Evolutionary conservation across 306 rosid genomes (phyloP).

Genomic region (Gillenia trifoliata): DNA sequence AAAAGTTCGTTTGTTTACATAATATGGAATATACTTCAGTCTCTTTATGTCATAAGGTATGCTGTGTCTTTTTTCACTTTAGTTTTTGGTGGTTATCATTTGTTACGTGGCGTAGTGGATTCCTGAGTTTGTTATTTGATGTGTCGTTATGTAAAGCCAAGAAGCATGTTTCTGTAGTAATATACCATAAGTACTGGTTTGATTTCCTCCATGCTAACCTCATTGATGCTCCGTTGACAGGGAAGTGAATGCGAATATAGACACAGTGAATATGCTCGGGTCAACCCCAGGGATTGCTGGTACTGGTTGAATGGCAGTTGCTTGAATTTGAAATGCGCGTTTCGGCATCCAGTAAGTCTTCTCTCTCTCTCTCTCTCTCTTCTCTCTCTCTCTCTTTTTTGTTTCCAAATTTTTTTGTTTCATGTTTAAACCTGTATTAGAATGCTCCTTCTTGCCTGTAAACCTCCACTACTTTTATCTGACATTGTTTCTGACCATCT

Average conservation of each 20-base stretch:
- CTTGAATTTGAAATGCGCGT: slow-evolving; percentile 85
- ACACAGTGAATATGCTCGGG: slow-evolving; percentile 88
- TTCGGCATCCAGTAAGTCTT: slow-evolving; percentile 89
- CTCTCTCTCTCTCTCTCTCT: not conserved
- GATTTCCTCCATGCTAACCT: not conserved
- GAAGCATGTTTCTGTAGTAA: not conserved
- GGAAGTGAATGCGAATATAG: slow-evolving; percentile 97
- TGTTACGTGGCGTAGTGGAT: not conserved
- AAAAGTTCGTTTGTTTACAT: not conserved
- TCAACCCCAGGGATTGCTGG: slow-evolving; percentile 95
- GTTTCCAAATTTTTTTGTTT: not conserved
- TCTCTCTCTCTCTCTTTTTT: not conserved
- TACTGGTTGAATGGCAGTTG: slow-evolving; percentile 95
- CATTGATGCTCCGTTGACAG: slow-evolving; percentile 30
- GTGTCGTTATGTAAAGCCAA: not conserved
- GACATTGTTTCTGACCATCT: slow-evolving; percentile 10
- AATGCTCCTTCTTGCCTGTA: not conserved
- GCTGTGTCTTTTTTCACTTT: not conserved
- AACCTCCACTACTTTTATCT: not conserved
- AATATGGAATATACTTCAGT: not conserved
- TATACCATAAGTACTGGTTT: not conserved
- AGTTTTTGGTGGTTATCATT: not conserved
- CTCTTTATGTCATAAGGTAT: not conserved
- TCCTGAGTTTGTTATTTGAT: not conserved
- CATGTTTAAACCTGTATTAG: not conserved